phyloP scores from a whole-genome alignment of 768 basidiomycete genomes.

The Exsudoporus frostii region DNA sequence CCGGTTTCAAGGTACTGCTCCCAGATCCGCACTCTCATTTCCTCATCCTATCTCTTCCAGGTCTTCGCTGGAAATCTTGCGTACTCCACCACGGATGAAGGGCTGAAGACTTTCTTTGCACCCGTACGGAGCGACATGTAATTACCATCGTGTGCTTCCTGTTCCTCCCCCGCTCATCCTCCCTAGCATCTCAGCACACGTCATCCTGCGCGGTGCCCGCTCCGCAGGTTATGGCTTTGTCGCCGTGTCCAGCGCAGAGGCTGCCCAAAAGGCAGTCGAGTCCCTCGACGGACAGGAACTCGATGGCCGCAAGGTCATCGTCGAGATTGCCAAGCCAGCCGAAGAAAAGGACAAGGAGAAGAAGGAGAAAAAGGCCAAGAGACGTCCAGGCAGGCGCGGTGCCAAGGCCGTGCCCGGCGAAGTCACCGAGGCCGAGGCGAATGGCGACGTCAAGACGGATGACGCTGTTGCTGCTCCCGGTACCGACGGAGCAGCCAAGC shows the following conservation, averaged over 20 bases:
- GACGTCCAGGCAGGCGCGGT: constrained; percentile 82
- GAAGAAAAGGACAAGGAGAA: constrained; percentile 80
- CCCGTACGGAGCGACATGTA: constrained; percentile 87
- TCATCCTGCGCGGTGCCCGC: constrained; percentile 81
- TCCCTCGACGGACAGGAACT: constrained; percentile 85
- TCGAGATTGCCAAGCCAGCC: constrained; percentile 90
- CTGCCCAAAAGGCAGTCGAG: constrained; percentile 84
- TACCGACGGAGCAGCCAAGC: constrained; percentile 57
- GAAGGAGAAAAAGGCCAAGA: constrained; percentile 75
- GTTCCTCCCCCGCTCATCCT: constrained; percentile 9
- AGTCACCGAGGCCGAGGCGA: constrained; percentile 86
- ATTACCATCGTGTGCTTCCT: constrained; percentile 32
- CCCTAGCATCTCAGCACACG: constrained; percentile 72
- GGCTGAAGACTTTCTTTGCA: constrained; percentile 92
- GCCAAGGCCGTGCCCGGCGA: constrained; percentile 85
- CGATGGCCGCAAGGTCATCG: constrained; percentile 82
- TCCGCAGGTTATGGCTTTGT: constrained; percentile 95
- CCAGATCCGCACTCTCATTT: constrained; percentile 17
- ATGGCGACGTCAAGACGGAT: constrained; percentile 65
- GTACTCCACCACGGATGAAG: constrained; percentile 91
- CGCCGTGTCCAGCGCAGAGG: constrained; percentile 73
- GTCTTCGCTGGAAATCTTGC: constrained; percentile 96
- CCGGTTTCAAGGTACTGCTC: constrained; percentile 69
- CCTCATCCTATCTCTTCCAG: constrained; percentile 37
- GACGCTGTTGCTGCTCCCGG: constrained; percentile 49